Base-by-base conservation (phyloP, 495 filamentous ascomycete species). In the Hyaloscypha variabilis region DNA sequence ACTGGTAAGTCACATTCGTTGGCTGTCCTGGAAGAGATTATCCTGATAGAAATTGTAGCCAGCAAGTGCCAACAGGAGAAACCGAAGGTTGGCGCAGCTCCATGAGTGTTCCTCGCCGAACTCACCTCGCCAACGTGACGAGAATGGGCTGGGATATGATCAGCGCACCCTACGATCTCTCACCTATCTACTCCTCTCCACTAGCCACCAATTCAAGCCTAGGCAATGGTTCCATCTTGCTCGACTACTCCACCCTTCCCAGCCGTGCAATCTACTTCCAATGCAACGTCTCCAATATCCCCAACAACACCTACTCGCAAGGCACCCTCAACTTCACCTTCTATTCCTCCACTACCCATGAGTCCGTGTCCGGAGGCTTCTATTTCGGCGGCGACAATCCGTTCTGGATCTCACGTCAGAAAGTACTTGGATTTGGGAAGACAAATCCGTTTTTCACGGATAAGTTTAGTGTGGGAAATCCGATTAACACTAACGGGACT, bases 281-380 rank as follows among this genome's bases (percentile, higher is more conserved):
- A 56, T 68, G 77, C 50, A 78, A 78, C 64, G 68, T 85, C 39
- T 77, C 75, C 10, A 66, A 60, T n/a, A 77, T 82, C n/a, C 75
- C 75, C 2, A 58, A 61, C 28, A 54, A 66, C 26, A 75, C 76
- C 36, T 71, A 73, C 21, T 73, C 69, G n/a, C 77, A 77, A 6
- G 68, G 68, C 3, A 77, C 78, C 0, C 70, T 81, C 8, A 83
- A 81, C 67, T 80, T 85, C 73, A 82, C 81, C 24, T 83, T 85
- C 68, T 66, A 74, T 19, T 34, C 31, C 68, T 66, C 39, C 19
- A 82, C 80, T 31, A 77, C 82, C 0, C 77, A 75, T 21, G 83
- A 85, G 58, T 78, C 71, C 8, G 66, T 85, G 23, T 72, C 74
- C 23, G 81, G 80, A 5, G 83, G 83, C 1, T 75, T 82, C 39